A percentile compares a stretch with the other conserved stretches of the same genome.
Evolutionary conservation across 441 rosid species (phyloP).

Genomic region (Iberis amara): DNA sequence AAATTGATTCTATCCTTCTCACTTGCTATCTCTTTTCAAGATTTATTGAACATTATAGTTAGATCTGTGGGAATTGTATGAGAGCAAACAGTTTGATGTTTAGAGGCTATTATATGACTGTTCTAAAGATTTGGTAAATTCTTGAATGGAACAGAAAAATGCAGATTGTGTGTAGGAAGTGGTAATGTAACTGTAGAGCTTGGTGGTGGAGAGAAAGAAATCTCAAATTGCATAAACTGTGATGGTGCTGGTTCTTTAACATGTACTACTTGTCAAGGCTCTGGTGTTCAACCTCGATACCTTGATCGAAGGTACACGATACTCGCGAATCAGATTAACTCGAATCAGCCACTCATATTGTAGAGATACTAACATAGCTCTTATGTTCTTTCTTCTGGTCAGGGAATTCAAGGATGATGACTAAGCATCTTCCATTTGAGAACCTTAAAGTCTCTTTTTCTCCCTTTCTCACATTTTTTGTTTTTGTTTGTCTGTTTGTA

Average conservation of each 20-base stretch:
- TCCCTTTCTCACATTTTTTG: constrained; percentile 13
- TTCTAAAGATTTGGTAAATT: no score
- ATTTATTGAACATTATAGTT: no score
- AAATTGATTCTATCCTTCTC: background rate
- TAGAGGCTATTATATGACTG: background rate
- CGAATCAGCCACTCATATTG: background rate
- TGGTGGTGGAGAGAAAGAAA: constrained; percentile 73
- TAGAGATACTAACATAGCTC: background rate
- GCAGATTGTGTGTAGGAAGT: constrained; percentile 79
- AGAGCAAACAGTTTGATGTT: no score
- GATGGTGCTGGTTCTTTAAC: constrained; percentile 79
- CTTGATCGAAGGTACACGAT: constrained; percentile 76
- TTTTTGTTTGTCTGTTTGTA: no score
- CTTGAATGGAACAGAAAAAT: constrained; percentile 45
- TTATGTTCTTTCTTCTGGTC: constrained; percentile 24
- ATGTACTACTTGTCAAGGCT: constrained; percentile 95
- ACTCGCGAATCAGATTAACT: background rate
- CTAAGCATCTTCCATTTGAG: constrained; percentile 26
- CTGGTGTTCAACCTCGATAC: constrained; percentile 93
- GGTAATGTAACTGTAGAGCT: constrained; percentile 65
- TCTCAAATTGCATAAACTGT: constrained; percentile 72
- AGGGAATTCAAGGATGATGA: constrained; percentile 97
- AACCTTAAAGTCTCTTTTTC: background rate
- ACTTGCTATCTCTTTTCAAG: no score
- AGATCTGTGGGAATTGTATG: no score